Percentiles rank a stretch among this genome's conserved stretches.
Conservation (phyloP, 352 stramenopile genomes). For the Globisporangium spiculum region DNA sequence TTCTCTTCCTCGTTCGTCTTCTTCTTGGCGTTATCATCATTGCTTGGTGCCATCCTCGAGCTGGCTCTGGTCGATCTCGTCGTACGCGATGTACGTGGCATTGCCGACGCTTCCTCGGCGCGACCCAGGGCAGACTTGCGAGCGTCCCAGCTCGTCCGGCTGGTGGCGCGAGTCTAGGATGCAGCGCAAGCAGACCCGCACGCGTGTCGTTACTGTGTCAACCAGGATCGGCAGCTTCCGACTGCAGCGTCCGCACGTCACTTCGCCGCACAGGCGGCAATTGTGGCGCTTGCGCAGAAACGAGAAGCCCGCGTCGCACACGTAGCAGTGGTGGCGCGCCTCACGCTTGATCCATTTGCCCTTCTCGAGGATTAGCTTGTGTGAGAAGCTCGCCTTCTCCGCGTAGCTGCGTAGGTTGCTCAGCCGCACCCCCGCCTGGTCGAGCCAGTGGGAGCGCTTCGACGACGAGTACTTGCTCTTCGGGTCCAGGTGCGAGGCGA, state of each 20-base stretch:
- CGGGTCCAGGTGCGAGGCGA: slow-evolving; percentile 76
- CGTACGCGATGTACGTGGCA: slow-evolving; percentile 65
- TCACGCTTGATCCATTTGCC: slow-evolving; percentile 39
- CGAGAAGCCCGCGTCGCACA: slow-evolving; percentile 68
- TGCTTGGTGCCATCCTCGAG: neutral
- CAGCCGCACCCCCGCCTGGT: slow-evolving; percentile 52
- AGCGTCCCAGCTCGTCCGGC: slow-evolving; percentile 43
- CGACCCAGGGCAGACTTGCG: slow-evolving; percentile 21
- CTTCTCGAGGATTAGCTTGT: slow-evolving; percentile 47
- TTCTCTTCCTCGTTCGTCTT: neutral
- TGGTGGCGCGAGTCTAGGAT: slow-evolving; percentile 67
- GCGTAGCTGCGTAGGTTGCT: slow-evolving; percentile 58
- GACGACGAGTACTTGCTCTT: slow-evolving; percentile 72
- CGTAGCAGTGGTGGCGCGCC: slow-evolving; percentile 48
- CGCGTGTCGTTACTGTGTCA: slow-evolving; percentile 49
- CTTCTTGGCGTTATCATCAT: neutral
- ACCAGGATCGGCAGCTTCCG: slow-evolving; percentile 73
- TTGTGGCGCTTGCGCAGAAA: slow-evolving; percentile 77
- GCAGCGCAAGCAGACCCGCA: slow-evolving; percentile 77
- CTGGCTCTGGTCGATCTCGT: slow-evolving; percentile 29
- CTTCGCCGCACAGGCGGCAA: slow-evolving; percentile 71
- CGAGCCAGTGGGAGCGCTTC: slow-evolving; percentile 57
- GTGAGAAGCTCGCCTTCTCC: slow-evolving; percentile 67
- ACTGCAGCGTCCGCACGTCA: slow-evolving; percentile 66
- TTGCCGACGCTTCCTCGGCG: slow-evolving; percentile 50